Percentiles rank a stretch among this genome's conserved stretches.
These are phyloP conservation scores for Pythium biforme DNA, from an alignment of 352 stramenopile species.

Conservation along the genomic window DNA sequence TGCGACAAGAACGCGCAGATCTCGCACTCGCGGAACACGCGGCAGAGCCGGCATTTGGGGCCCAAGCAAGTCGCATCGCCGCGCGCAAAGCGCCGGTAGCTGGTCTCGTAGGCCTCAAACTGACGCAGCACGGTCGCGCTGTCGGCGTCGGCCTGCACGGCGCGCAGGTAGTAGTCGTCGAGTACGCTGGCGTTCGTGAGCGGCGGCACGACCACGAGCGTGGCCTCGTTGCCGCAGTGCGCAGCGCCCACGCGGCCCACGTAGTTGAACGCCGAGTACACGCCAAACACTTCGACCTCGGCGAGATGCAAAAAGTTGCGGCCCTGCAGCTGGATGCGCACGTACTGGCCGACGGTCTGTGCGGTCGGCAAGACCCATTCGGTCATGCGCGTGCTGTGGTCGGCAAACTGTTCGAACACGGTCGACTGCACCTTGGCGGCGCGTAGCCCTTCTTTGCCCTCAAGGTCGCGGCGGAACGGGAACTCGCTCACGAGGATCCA, in stretches of 20 bases:
- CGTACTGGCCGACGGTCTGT: conserved; percentile 78
- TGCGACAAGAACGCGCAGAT: conserved; percentile 78
- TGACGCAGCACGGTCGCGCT: conserved; percentile 90
- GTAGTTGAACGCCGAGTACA: conserved; percentile 80
- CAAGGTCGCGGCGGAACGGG: conserved; percentile 69
- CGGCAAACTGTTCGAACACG: conserved; percentile 83
- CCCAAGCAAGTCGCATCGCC: conserved; percentile 31
- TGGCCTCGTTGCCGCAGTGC: conserved; percentile 85
- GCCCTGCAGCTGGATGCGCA: conserved; percentile 87
- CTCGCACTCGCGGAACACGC: conserved; percentile 82
- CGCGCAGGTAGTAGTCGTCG: conserved; percentile 86
- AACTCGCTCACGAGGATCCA: conserved; percentile 92
- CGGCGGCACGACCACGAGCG: conserved; percentile 82
- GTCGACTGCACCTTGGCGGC: conserved; percentile 78
- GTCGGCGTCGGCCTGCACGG: conserved; percentile 87
- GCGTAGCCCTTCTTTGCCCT: conserved; percentile 81
- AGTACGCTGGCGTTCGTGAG: conserved; percentile 36
- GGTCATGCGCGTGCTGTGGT: conserved; percentile 69
- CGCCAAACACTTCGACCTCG: conserved; percentile 90
- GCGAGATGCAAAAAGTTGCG: conserved; percentile 91
- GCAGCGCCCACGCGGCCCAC: conserved; percentile 80
- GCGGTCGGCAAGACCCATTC: conserved; percentile 87
- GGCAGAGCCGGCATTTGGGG: conserved; percentile 73
- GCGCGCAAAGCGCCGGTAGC: conserved; percentile 74
- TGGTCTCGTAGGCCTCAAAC: conserved; percentile 82